Conservation (phyloP, 306 rosid genomes). For the Quercus rubra region DNA sequence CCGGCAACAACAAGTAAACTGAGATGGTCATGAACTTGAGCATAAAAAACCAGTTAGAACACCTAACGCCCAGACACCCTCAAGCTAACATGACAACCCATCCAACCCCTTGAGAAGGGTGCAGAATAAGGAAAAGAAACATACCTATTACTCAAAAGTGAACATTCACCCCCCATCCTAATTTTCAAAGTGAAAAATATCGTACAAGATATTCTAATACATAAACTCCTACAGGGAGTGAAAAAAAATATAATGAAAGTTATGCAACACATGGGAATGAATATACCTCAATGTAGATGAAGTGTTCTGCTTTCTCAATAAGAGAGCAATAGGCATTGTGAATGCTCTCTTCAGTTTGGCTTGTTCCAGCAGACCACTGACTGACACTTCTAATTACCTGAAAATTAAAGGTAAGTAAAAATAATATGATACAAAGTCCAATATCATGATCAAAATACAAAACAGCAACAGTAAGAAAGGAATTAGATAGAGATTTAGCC, state of each 20-base stretch:
- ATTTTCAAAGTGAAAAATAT: background rate
- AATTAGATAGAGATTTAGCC: conserved; percentile 4
- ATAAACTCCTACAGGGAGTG: background rate
- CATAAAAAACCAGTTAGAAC: background rate
- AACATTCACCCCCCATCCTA: too few relatives aligned
- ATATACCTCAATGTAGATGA: conserved; percentile 90
- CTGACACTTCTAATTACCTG: conserved; percentile 97
- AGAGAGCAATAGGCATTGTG: conserved; percentile 93
- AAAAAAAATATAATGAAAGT: background rate
- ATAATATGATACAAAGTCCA: conserved; percentile 12
- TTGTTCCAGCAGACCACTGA: conserved; percentile 99
- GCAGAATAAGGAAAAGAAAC: background rate
- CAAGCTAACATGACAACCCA: background rate
- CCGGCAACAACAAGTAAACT: background rate
- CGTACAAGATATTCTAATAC: background rate
- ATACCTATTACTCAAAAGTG: background rate
- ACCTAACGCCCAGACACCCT: background rate
- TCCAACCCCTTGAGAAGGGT: background rate
- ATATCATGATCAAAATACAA: background rate
- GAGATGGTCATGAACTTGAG: background rate
- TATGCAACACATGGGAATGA: conserved; percentile 6
- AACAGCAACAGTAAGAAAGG: conserved; percentile 7
- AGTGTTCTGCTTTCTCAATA: conserved; percentile 89
- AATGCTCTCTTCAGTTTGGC: conserved; percentile 92
- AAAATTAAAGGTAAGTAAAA: conserved; percentile 20